Evolutionary conservation across 2,329 filamentous ascomycete genomes (phyloP).

Genomic region (Botrytis elliptica): DNA sequence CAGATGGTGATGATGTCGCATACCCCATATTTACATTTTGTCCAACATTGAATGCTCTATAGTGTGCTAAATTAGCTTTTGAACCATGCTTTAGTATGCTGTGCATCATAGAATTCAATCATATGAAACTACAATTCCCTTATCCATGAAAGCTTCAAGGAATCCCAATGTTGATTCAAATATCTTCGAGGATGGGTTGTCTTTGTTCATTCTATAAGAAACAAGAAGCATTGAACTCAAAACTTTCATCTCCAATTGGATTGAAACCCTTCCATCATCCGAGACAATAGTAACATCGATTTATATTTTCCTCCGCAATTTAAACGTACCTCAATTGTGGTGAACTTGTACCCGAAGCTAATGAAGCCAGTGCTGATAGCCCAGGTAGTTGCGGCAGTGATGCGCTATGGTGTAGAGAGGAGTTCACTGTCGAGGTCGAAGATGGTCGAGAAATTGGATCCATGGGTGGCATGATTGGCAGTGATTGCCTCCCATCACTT

Average conservation of each 20-base stretch:
- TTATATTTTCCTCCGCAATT: constrained; percentile 20
- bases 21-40: constrained; percentile 47
- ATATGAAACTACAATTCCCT: neutral
- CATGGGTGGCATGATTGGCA: constrained; percentile 45
- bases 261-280: constrained; percentile 5
- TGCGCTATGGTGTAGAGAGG: constrained; percentile 44
- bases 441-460: constrained; percentile 53
- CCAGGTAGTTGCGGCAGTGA: constrained; percentile 50
- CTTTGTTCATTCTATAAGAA: neutral
- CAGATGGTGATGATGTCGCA: constrained; percentile 62
- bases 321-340: constrained; percentile 50
- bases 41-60: constrained; percentile 37
- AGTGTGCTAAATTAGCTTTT: constrained; percentile 30
- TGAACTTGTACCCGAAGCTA: constrained; percentile 50
- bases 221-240: neutral
- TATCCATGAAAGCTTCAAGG: neutral
- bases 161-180: neutral
- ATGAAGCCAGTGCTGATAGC: constrained; percentile 58
- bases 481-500: constrained; percentile 47
- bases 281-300: neutral
- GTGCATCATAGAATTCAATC: constrained; percentile 15
- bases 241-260: neutral
- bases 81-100: constrained; percentile 12
- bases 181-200: neutral
- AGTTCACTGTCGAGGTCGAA: constrained; percentile 50